Evolutionary conservation across 2,329 filamentous ascomycete genomes (phyloP).

Genomic region (Cyphellophora europaea): DNA sequence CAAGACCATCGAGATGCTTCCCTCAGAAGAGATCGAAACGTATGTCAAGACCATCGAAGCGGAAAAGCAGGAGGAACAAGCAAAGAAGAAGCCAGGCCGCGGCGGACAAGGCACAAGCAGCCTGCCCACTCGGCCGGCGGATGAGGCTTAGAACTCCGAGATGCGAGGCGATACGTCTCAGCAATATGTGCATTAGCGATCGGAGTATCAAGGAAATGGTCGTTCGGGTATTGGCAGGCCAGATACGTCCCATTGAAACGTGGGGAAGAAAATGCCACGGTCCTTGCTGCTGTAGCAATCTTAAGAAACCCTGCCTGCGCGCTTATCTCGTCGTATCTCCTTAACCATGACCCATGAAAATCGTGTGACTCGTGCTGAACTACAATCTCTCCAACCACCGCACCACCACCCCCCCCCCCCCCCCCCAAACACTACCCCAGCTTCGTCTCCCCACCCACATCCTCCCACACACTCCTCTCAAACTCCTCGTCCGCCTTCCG

Average conservation of each 20-base stretch:
- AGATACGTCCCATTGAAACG: no score
- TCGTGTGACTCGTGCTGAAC: no score
- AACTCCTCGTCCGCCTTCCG: constrained; percentile 45
- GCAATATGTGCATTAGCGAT: constrained; percentile 16
- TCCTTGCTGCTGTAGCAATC: no score
- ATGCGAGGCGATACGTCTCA: no score
- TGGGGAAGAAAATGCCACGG: no score
- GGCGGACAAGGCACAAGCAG: constrained; percentile 42
- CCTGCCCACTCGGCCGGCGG: constrained; percentile 55
- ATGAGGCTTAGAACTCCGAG: constrained; percentile 33
- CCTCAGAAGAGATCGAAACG: constrained; percentile 88
- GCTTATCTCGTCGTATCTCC: no score
- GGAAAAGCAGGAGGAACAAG: constrained; percentile 98
- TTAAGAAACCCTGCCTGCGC: no score
- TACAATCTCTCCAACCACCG: background rate
- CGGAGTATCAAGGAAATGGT: constrained; percentile 13
- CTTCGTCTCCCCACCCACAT: constrained; percentile 49
- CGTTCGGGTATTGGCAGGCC: no score
- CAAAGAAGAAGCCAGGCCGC: constrained; percentile 81
- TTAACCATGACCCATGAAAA: no score
- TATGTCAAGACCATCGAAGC: constrained; percentile 99
- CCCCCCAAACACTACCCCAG: constrained; percentile 50
- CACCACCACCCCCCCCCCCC: background rate
- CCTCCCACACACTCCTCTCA: constrained; percentile 64
- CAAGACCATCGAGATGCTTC: constrained; percentile 84